Evolutionary conservation across 208 protist species (phyloP).

Genomic region (Trypanosoma grayi): DNA sequence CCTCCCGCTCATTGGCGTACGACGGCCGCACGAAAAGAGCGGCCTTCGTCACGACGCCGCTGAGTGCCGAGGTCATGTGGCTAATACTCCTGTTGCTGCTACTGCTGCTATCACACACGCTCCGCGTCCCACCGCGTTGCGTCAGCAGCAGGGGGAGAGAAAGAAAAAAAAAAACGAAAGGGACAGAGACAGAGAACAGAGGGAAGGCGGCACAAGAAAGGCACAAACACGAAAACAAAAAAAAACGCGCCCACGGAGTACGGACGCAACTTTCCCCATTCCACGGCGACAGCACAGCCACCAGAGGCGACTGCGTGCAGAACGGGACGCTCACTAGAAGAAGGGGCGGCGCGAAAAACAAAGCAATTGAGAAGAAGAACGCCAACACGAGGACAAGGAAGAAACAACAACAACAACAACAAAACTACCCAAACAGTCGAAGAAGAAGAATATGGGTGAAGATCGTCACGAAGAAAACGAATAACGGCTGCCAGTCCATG

Average conservation of each 20-base stretch:
- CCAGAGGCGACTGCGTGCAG: not conserved
- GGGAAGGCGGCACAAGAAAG: not conserved
- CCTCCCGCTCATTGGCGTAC: conserved; percentile 48
- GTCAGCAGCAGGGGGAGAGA: not conserved
- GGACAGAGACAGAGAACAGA: conserved; percentile 13
- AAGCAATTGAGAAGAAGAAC: not conserved
- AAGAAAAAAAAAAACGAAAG: conserved; percentile 20
- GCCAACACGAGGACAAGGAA: not conserved
- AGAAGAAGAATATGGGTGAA: too few relatives aligned
- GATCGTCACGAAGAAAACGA: too few relatives aligned
- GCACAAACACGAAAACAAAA: conserved; percentile 12
- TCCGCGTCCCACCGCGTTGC: not conserved
- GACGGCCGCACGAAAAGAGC: conserved; percentile 58
- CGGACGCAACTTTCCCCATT: not conserved
- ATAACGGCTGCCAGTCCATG: too few relatives aligned
- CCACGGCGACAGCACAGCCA: too few relatives aligned
- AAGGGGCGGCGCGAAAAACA: not conserved
- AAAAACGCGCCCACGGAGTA: conserved; percentile 1
- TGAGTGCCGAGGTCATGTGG: conserved; percentile 37
- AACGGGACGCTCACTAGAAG: not conserved
- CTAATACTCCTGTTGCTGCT: not conserved
- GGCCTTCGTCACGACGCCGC: conserved; percentile 61
- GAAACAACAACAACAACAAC: not conserved
- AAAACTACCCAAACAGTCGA: not conserved
- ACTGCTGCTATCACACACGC: not conserved